Evolutionary conservation across 2,329 filamentous ascomycete genomes (phyloP).

Genomic region (Knufia petricola): DNA sequence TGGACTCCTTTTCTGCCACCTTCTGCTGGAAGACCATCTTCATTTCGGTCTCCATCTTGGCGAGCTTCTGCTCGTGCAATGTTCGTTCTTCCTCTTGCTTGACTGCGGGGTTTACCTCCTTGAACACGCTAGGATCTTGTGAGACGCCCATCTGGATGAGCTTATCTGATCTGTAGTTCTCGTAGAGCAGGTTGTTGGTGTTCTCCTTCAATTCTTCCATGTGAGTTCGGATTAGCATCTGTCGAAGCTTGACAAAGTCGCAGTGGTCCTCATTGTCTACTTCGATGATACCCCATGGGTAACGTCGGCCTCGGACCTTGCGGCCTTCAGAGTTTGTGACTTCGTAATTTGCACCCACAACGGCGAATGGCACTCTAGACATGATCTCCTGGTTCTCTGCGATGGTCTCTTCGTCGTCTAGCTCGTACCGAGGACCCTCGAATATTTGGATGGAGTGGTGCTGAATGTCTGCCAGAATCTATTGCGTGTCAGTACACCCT

Average conservation of each 20-base stretch:
- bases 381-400: constrained; percentile 99
- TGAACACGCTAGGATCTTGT: constrained; percentile 98
- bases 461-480: constrained; percentile 96
- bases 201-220: constrained; percentile 99
- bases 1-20: constrained; percentile 98
- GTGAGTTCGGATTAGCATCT: constrained; percentile 99
- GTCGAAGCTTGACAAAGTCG: constrained; percentile 98
- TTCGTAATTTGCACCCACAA: constrained; percentile 93
- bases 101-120: constrained; percentile 99
- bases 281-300: constrained; percentile 97
- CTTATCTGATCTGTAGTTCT: constrained; percentile 99
- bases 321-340: constrained; percentile 84
- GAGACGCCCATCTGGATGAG: constrained; percentile 96
- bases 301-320: constrained; percentile 89
- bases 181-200: constrained; percentile 97
- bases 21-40: constrained; percentile 99
- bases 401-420: constrained; percentile 98
- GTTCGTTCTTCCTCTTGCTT: constrained; percentile 99
- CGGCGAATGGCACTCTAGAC: constrained; percentile 98
- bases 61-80: constrained; percentile 97
- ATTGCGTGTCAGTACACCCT: constrained; percentile 23
- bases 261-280: constrained; percentile 99
- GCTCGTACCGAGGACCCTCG: constrained; percentile 94
- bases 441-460: constrained; percentile 98
- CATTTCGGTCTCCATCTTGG: constrained; percentile 99